Base-by-base conservation (phyloP, 139 green algal genomes). In the Chlorella sp. region DNA sequence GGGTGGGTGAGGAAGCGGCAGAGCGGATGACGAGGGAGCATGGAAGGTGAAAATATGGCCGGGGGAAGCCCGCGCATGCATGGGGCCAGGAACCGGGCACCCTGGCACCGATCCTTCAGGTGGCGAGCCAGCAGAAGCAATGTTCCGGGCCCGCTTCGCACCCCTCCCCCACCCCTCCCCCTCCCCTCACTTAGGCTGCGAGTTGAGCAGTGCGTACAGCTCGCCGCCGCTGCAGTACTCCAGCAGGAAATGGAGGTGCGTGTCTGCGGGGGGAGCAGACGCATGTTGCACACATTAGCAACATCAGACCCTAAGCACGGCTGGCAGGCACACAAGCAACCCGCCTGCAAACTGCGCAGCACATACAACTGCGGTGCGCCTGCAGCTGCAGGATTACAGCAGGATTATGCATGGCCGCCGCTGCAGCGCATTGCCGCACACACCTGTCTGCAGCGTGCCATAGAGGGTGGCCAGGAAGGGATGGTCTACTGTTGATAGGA, bases 401-500 rank as follows among this genome's bases (percentile, higher is more conserved):
- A n/a, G n/a, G n/a, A n/a, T n/a, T 22, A 34, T 14, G 54, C 51
- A 7, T 20, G 76, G 48, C 41, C 24, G 26, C 62, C 24, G 24
- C 17, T 26, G 40, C 65, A 28, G 34, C 5, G 7, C 65, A n/a
- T 22, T 36, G 40, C 69, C 2, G 40, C 69, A 30, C 82, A 5
- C 73, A 86, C 82, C 82, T 1, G 94, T 97, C 89, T 98, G 93
- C 73, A 99, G 95, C 69, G 96, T 96, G 82, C 89, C 94, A 87
- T 98, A 99, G 36, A 98, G 91, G 17, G 92, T 98, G 48, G 96
- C 95, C 82, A 99, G 91, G 91, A 99, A 99, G 62, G 97, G 97
- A 86, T 99, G 97, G 91, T 99, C 97, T 58, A 98, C 92, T 0
- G 46, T 73, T 8, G 87, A 77, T 76, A 99, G 92, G 80, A 99